Evolutionary conservation across 2,329 filamentous ascomycete species (phyloP), one percentile per base, ranked within the genome.

Genomic region (Aspergillus terreus): DNA sequence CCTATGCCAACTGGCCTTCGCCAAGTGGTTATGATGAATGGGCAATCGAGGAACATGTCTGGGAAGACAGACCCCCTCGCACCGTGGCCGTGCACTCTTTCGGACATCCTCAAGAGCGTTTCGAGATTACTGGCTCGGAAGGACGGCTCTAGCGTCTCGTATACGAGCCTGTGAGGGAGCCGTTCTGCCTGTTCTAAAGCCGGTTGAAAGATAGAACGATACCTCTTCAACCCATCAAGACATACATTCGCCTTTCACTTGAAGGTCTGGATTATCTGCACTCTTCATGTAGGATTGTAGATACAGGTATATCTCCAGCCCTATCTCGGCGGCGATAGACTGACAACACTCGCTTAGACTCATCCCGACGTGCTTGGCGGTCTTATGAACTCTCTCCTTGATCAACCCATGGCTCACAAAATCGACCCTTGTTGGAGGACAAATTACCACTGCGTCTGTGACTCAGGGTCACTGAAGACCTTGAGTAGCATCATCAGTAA

Each of bases 251-350:
- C 10, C 58, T 68, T 19, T 62, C 76, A 6, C 67, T 76, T 11
- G 50, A 63, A 41, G 68, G 67, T 2, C 64, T 76, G 2, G 67
- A 76, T 38, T 75, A 72, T 55, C 64, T 76, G 4, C 72, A 76
- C 54, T 59, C 65, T 1, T 63, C 71, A 32, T 74, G 71, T 51
- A 61, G 57, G 23, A 52, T 75, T 15, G 66, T 75, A 14, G 71
- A 76, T 54, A 71, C 69, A 12, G 69, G 71, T 67, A 54, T 42
- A 57, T 52, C 9, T 11, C 27, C 3, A 41, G 12, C 23, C 9
- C 12, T 44, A 17, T 15, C 23, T 12, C n/a, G 17, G 40, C 7
- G 6, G 25, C n/a, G 15, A 14, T 30, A 30, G 42, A 10, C 25
- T 10, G 25, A 15, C 4, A 30, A 9, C 19, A n/a, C 9, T 14